phyloP scores from a whole-genome alignment of 2,329 filamentous ascomycete species.

The Xenosphaeropsis pyriputrescens region DNA sequence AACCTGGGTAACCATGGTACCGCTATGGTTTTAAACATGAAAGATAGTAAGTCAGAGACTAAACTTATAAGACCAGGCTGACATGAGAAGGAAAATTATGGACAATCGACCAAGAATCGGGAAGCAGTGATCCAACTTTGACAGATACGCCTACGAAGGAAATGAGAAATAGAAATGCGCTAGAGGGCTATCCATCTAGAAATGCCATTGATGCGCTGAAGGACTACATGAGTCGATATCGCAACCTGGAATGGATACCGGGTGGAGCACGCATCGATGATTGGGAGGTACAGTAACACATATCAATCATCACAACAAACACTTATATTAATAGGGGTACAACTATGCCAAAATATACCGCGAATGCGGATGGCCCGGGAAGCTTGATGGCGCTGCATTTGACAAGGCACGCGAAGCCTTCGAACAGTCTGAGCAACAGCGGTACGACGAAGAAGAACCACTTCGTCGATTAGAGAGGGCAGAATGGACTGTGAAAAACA shows the following conservation, averaged over 20 bases:
- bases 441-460: background rate
- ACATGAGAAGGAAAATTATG: slow-evolving; percentile 2
- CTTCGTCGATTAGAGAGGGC: background rate
- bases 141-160: background rate
- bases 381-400: slow-evolving; percentile 1
- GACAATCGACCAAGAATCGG: slow-evolving; percentile 2
- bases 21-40: slow-evolving; percentile 4
- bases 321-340: background rate
- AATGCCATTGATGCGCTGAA: slow-evolving; percentile 2
- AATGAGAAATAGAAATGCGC: background rate
- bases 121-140: slow-evolving; percentile 1
- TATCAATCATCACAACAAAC: background rate
- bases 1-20: slow-evolving; percentile 2
- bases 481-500: background rate
- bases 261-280: background rate
- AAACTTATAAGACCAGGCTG: background rate
- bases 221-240: slow-evolving; percentile 6
- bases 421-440: background rate
- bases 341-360: slow-evolving; percentile 3
- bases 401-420: background rate
- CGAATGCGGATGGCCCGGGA: slow-evolving; percentile 4
- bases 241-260: slow-evolving; percentile 4
- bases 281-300: slow-evolving; percentile 2
- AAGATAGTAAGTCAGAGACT: slow-evolving; percentile 1
- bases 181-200: slow-evolving; percentile 2